Evolutionary conservation across 352 stramenopile genomes (phyloP).

Genomic region (Globisporangium cylindrosporum): DNA sequence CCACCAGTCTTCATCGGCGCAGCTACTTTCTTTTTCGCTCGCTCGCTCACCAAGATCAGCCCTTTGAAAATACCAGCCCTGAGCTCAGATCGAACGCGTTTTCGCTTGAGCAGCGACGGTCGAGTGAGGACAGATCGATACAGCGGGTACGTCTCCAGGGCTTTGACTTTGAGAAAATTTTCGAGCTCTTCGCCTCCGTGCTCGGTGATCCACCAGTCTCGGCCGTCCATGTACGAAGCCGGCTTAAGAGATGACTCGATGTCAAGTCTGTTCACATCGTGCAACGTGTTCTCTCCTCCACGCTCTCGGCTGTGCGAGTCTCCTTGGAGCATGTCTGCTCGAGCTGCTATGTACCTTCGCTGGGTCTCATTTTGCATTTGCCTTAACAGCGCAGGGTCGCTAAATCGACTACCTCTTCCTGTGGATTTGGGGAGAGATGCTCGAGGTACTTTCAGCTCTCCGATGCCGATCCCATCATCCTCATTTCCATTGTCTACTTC

Average conservation of each 20-base stretch:
- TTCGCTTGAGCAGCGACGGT: slow-evolving; percentile 48
- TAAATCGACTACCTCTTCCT: slow-evolving; percentile 8
- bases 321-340: slow-evolving; percentile 35
- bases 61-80: slow-evolving; percentile 82
- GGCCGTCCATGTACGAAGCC: slow-evolving; percentile 46
- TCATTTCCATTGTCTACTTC: slow-evolving; percentile 12
- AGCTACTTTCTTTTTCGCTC: slow-evolving; percentile 11
- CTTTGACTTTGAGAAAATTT: slow-evolving; percentile 59
- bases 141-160: slow-evolving; percentile 76
- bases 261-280: slow-evolving; percentile 12
- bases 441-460: slow-evolving; percentile 31
- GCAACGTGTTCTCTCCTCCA: neutral
- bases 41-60: slow-evolving; percentile 56
- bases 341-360: slow-evolving; percentile 50
- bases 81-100: slow-evolving; percentile 53
- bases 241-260: slow-evolving; percentile 16
- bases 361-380: slow-evolving; percentile 42
- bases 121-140: slow-evolving; percentile 57
- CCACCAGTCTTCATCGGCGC: neutral
- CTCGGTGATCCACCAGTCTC: slow-evolving; percentile 78
- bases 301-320: neutral
- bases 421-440: slow-evolving; percentile 19
- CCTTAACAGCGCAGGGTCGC: slow-evolving; percentile 52
- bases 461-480: slow-evolving; percentile 68
- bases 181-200: slow-evolving; percentile 76